Evolutionary conservation across 208 protist genomes (phyloP), one percentile per base, ranked within the genome.

Genomic region (Trypanosoma rangeli): DNA sequence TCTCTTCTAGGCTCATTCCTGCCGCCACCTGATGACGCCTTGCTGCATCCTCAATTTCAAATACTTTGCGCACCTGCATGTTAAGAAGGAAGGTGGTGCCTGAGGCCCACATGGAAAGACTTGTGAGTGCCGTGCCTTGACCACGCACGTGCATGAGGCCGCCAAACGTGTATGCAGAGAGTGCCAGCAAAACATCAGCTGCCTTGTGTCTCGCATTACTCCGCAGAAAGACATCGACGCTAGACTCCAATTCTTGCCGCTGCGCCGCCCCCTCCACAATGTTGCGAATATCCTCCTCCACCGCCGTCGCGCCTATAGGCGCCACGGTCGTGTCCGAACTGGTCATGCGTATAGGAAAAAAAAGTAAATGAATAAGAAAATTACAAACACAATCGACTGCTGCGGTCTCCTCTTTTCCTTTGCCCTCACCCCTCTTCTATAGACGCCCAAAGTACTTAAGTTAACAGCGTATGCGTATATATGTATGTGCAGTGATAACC

Each of bases 61-160:
- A 74, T 58, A 82, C 67, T 12, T 75, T 78, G 10, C 88, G 88
- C 54, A 83, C 64, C 5, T 78, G 83, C 26, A 80, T 74, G 55
- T 87, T 89, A 24, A 94, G 70, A 15, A 91, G 61, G 60, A 90
- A 92, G 0, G 83, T 84, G 0, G 85, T 94, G 0, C 89, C 89
- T 1, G 84, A 84, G 0, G 82, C 78, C 86, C 89, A 94, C 82
- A 92, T 84, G 59, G 80, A 83, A 28, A 94, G 81, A 61, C 86
- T 69, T 54, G 80, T 85, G 39, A 92, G 80, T 0, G 80, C 79
- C 46, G 75, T 94, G 69, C 86, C 83, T 60, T 94, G 89, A 1
- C 89, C 89, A n/a, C 83, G 73, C 10, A 92, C 62, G 64, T 92
- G 85, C 64, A 89, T 76, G 57, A 89, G 64, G 0, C 80, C 82